Conservation (phyloP, 164 flowering plant species). For the Platanus orientalis region DNA sequence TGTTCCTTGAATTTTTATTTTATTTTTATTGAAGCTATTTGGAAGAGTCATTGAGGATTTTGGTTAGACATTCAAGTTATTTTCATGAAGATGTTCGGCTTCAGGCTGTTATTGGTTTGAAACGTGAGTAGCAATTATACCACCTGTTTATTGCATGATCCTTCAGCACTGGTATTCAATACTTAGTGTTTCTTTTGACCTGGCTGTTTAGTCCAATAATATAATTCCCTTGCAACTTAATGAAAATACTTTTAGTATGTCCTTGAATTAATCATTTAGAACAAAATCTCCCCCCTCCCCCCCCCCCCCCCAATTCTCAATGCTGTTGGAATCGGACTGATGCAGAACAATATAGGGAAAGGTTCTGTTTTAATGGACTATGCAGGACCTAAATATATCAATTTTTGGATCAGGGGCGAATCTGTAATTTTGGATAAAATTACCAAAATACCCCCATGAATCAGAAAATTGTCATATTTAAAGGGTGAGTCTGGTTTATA, state of each 20-base stretch:
- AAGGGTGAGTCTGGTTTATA: too few relatives aligned
- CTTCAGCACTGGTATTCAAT: background rate
- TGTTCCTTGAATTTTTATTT: too few relatives aligned
- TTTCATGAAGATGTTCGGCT: constrained; percentile 99
- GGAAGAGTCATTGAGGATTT: constrained; percentile 83
- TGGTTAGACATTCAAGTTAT: constrained; percentile 66
- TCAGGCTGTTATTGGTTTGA: constrained; percentile 74
- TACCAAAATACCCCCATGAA: too few relatives aligned
- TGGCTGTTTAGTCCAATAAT: background rate
- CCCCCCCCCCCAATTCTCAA: too few relatives aligned
- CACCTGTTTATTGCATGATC: background rate
- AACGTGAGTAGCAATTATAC: constrained; percentile 55
- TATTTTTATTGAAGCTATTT: constrained; percentile 60
- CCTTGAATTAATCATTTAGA: background rate
- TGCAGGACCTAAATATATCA: too few relatives aligned
- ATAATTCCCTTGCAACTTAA: background rate
- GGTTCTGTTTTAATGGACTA: too few relatives aligned
- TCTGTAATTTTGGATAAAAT: too few relatives aligned
- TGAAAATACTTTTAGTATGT: background rate
- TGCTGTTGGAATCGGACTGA: too few relatives aligned
- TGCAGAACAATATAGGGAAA: too few relatives aligned
- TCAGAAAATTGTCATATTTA: too few relatives aligned
- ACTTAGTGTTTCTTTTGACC: background rate
- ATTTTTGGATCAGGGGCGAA: too few relatives aligned
- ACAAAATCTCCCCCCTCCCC: too few relatives aligned